Evolutionary conservation across 805 yeast genomes (phyloP).

Genomic region (Myxozyma sirexii): DNA sequence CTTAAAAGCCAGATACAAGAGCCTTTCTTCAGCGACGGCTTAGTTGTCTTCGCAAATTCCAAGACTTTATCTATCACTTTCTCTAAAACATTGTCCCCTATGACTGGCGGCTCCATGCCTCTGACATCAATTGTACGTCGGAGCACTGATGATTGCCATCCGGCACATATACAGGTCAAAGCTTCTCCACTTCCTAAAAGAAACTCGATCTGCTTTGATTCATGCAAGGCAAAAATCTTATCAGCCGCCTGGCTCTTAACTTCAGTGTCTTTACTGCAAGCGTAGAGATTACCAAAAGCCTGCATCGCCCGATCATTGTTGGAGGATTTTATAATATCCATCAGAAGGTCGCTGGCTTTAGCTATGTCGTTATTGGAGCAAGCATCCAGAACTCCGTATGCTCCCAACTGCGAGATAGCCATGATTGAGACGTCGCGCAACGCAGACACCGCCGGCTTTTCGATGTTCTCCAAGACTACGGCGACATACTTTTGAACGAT

Average conservation of each 20-base stretch:
- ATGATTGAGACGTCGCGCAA: conserved; percentile 19
- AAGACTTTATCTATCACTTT: conserved; percentile 55
- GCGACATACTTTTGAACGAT: conserved; percentile 63
- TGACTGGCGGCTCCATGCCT: background rate
- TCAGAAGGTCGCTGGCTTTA: conserved; percentile 19
- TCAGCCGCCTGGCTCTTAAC: conserved; percentile 44
- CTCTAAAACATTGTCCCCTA: conserved; percentile 34
- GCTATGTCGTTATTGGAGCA: conserved; percentile 25
- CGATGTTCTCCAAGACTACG: conserved; percentile 7
- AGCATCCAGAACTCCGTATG: conserved; percentile 45
- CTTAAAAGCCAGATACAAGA: conserved; percentile 87
- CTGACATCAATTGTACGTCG: conserved; percentile 57
- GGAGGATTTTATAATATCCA: conserved; percentile 47
- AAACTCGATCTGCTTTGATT: conserved; percentile 72
- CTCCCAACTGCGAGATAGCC: conserved; percentile 45
- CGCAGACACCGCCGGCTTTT: background rate
- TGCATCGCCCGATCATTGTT: conserved; percentile 60
- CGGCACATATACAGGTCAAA: conserved; percentile 66
- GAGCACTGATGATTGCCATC: conserved; percentile 70
- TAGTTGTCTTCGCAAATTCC: conserved; percentile 59
- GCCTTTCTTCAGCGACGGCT: conserved; percentile 70
- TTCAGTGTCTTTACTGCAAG: conserved; percentile 40
- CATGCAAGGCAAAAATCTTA: conserved; percentile 58
- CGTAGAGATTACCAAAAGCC: conserved; percentile 58
- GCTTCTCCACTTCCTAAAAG: conserved; percentile 86